Percentiles rank a stretch among this genome's conserved stretches.
These are phyloP conservation scores for Quercus wislizeni DNA, from an alignment of 306 rosid species.

Conservation along the genomic window DNA sequence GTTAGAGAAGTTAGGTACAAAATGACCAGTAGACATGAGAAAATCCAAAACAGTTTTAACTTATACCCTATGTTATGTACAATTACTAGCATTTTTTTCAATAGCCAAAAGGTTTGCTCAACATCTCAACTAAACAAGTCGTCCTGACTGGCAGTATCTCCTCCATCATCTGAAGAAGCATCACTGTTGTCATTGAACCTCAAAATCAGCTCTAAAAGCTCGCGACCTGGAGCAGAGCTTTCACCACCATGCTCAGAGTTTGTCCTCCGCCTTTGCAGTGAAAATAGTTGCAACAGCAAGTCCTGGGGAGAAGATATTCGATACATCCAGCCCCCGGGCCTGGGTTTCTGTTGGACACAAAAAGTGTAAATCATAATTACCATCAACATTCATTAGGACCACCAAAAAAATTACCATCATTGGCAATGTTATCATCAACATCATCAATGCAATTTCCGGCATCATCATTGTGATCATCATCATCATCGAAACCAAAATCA, in stretches of 20 bases:
- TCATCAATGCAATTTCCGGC: conserved; percentile 9
- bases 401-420: conserved; percentile 37
- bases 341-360: conserved; percentile 76
- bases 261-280: conserved; percentile 52
- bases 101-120: neutral
- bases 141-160: conserved; percentile 47
- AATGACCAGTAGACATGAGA: neutral
- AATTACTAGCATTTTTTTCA: conserved; percentile 34
- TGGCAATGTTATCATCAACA: conserved; percentile 31
- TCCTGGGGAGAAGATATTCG: conserved; percentile 54
- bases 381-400: conserved; percentile 44
- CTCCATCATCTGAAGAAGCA: conserved; percentile 46
- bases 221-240: conserved; percentile 37
- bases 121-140: conserved; percentile 51
- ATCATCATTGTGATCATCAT: neutral
- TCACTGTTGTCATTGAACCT: conserved; percentile 50
- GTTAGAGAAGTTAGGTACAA: neutral
- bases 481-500: neutral
- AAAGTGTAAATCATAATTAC: conserved; percentile 34
- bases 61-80: conserved; percentile 33
- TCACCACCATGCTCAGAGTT: conserved; percentile 42
- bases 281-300: conserved; percentile 64
- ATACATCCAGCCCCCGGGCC: conserved; percentile 78
- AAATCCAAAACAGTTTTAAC: neutral
- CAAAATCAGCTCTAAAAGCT: conserved; percentile 52